These are phyloP conservation scores for Wickerhamomyces sp. DNA, from an alignment of 1,139 yeast genomes.

Conservation along the genomic window DNA sequence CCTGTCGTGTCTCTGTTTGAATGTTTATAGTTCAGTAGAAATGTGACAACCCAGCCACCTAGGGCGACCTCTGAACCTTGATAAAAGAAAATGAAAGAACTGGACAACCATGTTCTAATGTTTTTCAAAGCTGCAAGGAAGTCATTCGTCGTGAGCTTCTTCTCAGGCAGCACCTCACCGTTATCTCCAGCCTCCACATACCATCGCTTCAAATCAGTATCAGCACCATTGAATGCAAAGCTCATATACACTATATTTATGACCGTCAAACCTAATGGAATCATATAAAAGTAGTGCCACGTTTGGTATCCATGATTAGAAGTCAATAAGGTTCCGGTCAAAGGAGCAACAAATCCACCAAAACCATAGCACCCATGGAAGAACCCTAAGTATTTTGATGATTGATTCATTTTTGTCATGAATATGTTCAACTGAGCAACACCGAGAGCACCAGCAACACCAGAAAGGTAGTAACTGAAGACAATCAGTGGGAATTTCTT, in stretches of 20 bases:
- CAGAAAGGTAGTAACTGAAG: conserved; percentile 54
- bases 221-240: conserved; percentile 39
- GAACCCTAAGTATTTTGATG: conserved; percentile 46
- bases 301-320: conserved; percentile 33
- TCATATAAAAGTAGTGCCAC: conserved; percentile 54
- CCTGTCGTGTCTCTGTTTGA: conserved; percentile 46
- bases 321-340: conserved; percentile 48
- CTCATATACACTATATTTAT: conserved; percentile 28
- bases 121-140: conserved; percentile 36
- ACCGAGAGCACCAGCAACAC: conserved; percentile 54
- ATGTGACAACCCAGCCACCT: conserved; percentile 73
- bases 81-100: conserved; percentile 53
- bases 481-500: conserved; percentile 35
- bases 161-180: conserved; percentile 1
- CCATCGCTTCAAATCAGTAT: conserved; percentile 36
- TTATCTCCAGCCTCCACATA: conserved; percentile 16
- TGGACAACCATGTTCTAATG: conserved; percentile 48
- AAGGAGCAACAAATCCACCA: conserved; percentile 60
- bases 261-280: conserved; percentile 39
- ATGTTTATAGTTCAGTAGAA: conserved; percentile 49
- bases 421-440: conserved; percentile 55
- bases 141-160: conserved; percentile 12
- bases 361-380: conserved; percentile 62
- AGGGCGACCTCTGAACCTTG: conserved; percentile 67
- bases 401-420: conserved; percentile 37